Evolutionary conservation across 768 basidiomycete species (phyloP).

Genomic region (Tricholoma bakamatsutake): DNA sequence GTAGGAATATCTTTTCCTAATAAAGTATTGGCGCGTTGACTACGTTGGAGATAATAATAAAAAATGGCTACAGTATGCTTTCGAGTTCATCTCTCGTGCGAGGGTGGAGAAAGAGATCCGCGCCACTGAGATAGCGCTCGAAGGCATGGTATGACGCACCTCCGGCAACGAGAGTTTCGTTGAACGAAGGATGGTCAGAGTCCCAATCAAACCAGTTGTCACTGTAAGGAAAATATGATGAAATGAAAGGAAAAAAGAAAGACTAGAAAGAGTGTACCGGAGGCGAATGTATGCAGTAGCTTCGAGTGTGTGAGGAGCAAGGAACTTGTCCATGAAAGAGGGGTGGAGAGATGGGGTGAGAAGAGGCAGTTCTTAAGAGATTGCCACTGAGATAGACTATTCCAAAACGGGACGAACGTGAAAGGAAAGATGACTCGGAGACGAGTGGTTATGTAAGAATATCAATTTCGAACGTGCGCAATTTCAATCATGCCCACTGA

Average conservation of each 20-base stretch:
- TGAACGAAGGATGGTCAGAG: conserved; percentile 58
- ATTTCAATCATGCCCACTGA: background rate
- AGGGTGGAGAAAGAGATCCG: conserved; percentile 68
- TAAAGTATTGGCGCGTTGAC: conserved; percentile 6
- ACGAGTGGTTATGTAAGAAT: background rate
- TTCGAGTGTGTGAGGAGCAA: conserved; percentile 70
- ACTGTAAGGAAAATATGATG: conserved; percentile 29
- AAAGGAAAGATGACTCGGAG: conserved; percentile 13
- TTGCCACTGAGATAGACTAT: conserved; percentile 1
- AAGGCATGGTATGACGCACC: conserved; percentile 81
- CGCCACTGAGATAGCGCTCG: conserved; percentile 63
- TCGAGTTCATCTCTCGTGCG: conserved; percentile 61
- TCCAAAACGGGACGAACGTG: conserved; percentile 25
- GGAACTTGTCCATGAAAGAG: conserved; percentile 58
- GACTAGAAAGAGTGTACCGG: conserved; percentile 44
- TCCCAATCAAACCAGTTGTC: conserved; percentile 70
- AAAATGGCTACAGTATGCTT: conserved; percentile 54
- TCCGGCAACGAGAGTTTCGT: conserved; percentile 70
- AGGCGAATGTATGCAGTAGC: conserved; percentile 64
- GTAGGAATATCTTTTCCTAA: conserved; percentile 68
- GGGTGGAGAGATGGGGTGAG: conserved; percentile 5
- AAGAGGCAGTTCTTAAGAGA: conserved; percentile 3
- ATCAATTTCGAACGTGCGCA: background rate
- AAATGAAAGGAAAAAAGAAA: background rate
- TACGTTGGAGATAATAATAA: background rate